Evolutionary conservation across 257 asterid genomes (phyloP).

Genomic region (Jacaranda copaia): DNA sequence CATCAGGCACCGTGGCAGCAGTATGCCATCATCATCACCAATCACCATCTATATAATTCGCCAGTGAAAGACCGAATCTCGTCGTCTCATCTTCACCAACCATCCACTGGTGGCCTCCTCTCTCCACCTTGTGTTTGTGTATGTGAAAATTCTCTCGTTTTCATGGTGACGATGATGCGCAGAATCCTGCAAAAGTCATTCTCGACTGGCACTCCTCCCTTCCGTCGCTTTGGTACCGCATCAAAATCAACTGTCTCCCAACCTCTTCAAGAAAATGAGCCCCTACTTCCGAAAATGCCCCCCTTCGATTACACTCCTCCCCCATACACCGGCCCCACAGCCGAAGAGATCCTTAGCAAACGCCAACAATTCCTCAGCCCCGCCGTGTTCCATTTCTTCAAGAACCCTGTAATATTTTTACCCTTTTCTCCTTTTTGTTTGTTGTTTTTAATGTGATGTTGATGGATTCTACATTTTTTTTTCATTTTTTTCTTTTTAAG

Average conservation of each 20-base stretch:
- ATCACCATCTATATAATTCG: not conserved
- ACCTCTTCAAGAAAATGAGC: constrained; percentile 46
- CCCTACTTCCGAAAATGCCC: constrained; percentile 70
- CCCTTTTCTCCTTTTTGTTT: not conserved
- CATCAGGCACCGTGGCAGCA: no score
- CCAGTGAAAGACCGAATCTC: constrained; percentile 7
- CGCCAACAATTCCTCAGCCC: constrained; percentile 80
- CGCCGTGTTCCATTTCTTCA: constrained; percentile 79
- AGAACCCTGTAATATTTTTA: constrained; percentile 57
- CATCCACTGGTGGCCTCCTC: not conserved
- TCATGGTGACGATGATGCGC: constrained; percentile 46
- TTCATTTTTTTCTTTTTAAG: constrained; percentile 41
- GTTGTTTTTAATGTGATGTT: not conserved
- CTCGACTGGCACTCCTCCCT: constrained; percentile 30
- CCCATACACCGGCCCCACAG: constrained; percentile 84
- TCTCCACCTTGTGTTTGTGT: not conserved
- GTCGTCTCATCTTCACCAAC: constrained; percentile 29
- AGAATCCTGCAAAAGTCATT: constrained; percentile 43
- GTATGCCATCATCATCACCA: no score
- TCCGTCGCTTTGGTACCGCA: constrained; percentile 36
- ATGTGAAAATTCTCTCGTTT: constrained; percentile 1
- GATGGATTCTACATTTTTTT: not conserved
- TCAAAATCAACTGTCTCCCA: constrained; percentile 46
- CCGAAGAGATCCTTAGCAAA: constrained; percentile 67
- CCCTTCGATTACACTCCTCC: constrained; percentile 89